A percentile compares a stretch with the other conserved stretches of the same genome.
phyloP scores from a whole-genome alignment of 2,329 filamentous ascomycete species.

The Alternaria conjuncta region DNA sequence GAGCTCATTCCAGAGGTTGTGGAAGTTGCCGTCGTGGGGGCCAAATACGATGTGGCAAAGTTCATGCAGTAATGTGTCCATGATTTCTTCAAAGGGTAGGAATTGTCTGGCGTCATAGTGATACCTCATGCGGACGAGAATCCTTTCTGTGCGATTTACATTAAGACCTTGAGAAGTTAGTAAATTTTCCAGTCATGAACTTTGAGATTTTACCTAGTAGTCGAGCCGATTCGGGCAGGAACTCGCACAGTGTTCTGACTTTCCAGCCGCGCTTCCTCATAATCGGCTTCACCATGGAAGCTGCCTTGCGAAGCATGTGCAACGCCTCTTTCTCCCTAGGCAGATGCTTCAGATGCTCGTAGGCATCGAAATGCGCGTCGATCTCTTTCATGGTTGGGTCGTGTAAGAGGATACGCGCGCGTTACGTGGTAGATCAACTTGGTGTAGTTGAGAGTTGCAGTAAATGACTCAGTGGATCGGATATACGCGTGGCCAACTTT shows the following conservation, averaged over 20 bases:
- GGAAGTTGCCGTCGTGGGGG: slow-evolving; percentile 82
- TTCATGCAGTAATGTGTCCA: slow-evolving; percentile 94
- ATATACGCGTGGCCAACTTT: neutral
- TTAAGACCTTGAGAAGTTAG: slow-evolving; percentile 66
- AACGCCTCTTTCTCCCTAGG: slow-evolving; percentile 55
- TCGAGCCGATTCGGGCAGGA: slow-evolving; percentile 76
- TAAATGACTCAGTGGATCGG: neutral
- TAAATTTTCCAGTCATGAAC: neutral
- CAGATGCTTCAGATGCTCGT: slow-evolving; percentile 57
- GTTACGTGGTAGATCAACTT: neutral
- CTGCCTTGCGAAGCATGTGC: slow-evolving; percentile 75
- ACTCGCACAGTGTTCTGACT: slow-evolving; percentile 81
- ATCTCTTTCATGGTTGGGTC: slow-evolving; percentile 49
- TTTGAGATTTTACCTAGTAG: slow-evolving; percentile 65
- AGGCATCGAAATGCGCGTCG: slow-evolving; percentile 57
- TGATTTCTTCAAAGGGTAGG: slow-evolving; percentile 76
- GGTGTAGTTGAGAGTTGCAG: neutral
- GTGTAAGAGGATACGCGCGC: neutral
- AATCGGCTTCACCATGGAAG: slow-evolving; percentile 90
- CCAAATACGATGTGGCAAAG: slow-evolving; percentile 86
- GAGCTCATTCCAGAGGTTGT: slow-evolving; percentile 87
- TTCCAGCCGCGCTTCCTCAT: slow-evolving; percentile 88
- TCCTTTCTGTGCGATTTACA: slow-evolving; percentile 75
- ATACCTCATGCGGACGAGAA: slow-evolving; percentile 82
- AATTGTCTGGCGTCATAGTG: slow-evolving; percentile 77